Percentiles rank a stretch among this genome's conserved stretches.
Evolutionary conservation across 2,329 filamentous ascomycete genomes (phyloP).

Genomic region (Fusarium transvaalense): DNA sequence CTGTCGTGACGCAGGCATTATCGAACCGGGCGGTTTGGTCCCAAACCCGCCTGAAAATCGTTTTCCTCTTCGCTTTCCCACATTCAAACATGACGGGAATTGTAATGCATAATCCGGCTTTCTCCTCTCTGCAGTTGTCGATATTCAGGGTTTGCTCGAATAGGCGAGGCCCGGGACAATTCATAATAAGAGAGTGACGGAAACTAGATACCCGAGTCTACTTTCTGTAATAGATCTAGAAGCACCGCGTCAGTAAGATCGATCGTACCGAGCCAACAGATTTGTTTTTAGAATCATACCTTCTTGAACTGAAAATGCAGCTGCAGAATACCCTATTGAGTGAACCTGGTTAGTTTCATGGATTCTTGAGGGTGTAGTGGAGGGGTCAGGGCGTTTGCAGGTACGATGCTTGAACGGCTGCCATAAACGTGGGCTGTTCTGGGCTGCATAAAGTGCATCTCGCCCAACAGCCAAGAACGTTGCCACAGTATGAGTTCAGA

Average conservation of each 20-base stretch:
- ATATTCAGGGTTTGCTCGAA: slow-evolving; percentile 5
- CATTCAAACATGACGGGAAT: slow-evolving; percentile 12
- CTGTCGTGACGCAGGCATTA: slow-evolving; percentile 26
- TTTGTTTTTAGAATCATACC: slow-evolving; percentile 62
- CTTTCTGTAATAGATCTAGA: slow-evolving; percentile 69
- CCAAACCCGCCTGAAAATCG: slow-evolving; percentile 28
- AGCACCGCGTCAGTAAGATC: slow-evolving; percentile 43
- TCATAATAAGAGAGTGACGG: slow-evolving; percentile 1
- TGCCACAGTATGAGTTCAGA: slow-evolving; percentile 19
- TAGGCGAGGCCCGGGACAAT: slow-evolving; percentile 17
- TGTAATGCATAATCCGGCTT: slow-evolving; percentile 1
- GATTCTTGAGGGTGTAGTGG: slow-evolving; percentile 22
- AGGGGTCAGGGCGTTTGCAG: slow-evolving; percentile 5
- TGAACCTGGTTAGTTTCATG: slow-evolving; percentile 38
- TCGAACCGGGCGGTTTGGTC: slow-evolving; percentile 23
- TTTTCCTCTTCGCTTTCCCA: slow-evolving; percentile 18
- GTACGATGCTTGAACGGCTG: slow-evolving; percentile 19
- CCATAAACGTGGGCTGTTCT: slow-evolving; percentile 24
- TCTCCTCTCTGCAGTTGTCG: slow-evolving; percentile 11
- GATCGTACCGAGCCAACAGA: slow-evolving; percentile 9
- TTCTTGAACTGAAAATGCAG: slow-evolving; percentile 99
- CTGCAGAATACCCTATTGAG: slow-evolving; percentile 85
- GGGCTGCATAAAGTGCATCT: slow-evolving; percentile 27
- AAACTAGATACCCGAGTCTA: slow-evolving; percentile 48
- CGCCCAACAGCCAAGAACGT: slow-evolving; percentile 21